A percentile compares a stretch with the other conserved stretches of the same genome.
These are phyloP conservation scores for Closterium sp. DNA, from an alignment of 139 green algal genomes.

Conservation along the genomic window DNA sequence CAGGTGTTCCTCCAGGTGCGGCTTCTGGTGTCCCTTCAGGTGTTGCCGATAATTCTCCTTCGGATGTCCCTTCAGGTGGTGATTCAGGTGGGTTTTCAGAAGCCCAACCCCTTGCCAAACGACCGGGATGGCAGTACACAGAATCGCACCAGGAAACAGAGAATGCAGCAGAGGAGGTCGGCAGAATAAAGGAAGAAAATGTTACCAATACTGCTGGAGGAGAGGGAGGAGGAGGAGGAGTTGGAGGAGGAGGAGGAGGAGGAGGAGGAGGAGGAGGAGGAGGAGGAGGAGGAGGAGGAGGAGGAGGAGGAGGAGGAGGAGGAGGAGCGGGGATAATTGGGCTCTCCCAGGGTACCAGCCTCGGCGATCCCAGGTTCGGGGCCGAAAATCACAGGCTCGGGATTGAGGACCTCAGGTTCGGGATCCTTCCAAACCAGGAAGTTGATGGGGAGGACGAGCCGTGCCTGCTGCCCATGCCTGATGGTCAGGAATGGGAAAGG, in stretches of 20 bases:
- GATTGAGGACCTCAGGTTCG: neutral
- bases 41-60: too few species aligned
- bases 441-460: neutral
- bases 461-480: neutral
- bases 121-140: neutral
- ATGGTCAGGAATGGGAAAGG: neutral
- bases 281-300: neutral
- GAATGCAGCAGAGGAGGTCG: neutral
- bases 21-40: too few species aligned
- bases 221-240: too few species aligned
- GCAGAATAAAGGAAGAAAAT: neutral
- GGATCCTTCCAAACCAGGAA: neutral
- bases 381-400: neutral
- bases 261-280: neutral
- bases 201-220: neutral
- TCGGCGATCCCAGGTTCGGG: neutral
- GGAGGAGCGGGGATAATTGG: neutral
- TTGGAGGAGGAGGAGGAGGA: too few species aligned
- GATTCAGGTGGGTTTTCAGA: too few species aligned
- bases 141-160: neutral
- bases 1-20: too few species aligned
- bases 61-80: too few species aligned
- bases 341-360: neutral
- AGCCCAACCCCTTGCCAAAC: neutral
- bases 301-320: neutral